Conservation (phyloP, 495 filamentous ascomycete species). For the Lepraria neglecta region DNA sequence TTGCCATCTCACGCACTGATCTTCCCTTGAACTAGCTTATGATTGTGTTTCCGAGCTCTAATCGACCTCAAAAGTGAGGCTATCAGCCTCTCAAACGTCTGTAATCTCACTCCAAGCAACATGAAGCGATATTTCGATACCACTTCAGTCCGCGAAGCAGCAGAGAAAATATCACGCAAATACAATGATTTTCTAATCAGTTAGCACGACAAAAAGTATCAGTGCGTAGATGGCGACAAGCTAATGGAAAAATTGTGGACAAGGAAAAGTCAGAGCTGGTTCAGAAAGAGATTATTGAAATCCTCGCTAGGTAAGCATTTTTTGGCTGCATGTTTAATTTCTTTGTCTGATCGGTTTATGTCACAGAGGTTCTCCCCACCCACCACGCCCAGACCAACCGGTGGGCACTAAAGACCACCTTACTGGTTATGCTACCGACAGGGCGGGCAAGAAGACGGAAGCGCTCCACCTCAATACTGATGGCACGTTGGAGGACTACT, state of each 20-base stretch:
- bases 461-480: no score
- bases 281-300: background rate
- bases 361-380: background rate
- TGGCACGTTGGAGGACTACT: no score
- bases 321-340: background rate
- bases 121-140: background rate
- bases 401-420: no score
- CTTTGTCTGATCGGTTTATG: background rate
- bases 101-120: background rate
- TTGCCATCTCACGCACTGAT: no score
- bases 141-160: background rate
- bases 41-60: no score
- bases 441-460: no score
- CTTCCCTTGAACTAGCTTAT: no score
- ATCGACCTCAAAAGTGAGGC: no score
- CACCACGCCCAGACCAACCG: background rate
- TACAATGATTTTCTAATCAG: background rate
- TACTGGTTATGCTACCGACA: no score
- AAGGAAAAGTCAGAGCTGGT: background rate
- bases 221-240: background rate
- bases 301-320: background rate
- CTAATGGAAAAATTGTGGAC: background rate
- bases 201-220: background rate
- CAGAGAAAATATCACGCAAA: background rate
- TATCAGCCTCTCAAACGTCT: no score